These are phyloP conservation scores for Immersiella caudata DNA, from an alignment of 495 filamentous ascomycete species.

Conservation along the genomic window DNA sequence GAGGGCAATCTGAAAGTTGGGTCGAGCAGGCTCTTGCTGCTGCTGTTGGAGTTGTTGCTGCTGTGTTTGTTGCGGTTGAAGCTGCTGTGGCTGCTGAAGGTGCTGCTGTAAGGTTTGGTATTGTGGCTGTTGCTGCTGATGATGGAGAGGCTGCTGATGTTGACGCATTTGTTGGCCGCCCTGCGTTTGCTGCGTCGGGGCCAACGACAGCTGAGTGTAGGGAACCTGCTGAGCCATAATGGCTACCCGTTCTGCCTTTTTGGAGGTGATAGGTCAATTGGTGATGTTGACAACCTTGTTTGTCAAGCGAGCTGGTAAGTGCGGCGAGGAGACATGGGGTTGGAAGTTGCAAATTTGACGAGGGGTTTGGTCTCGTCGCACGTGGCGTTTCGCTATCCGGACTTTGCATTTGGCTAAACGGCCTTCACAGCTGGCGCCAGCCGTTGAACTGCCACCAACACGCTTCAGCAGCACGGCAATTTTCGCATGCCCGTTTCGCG, in stretches of 20 bases:
- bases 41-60: conserved; percentile 15
- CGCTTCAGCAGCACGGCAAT: too few species aligned
- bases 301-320: background rate
- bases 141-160: conserved; percentile 20
- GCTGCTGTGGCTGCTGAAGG: conserved; percentile 3
- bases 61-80: conserved; percentile 20
- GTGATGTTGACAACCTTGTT: background rate
- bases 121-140: conserved; percentile 10
- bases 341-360: background rate
- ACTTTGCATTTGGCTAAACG: background rate
- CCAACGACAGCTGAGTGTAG: background rate
- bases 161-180: background rate
- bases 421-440: background rate
- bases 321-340: background rate
- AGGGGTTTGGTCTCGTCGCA: background rate
- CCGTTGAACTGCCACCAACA: background rate
- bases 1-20: conserved; percentile 41
- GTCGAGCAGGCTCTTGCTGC: conserved; percentile 24
- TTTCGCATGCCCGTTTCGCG: too few species aligned
- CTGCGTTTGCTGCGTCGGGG: background rate
- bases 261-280: background rate
- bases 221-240: background rate
- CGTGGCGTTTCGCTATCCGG: background rate
- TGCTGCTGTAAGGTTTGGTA: background rate
- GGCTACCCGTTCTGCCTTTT: background rate